These are phyloP conservation scores for Trichoderma hamatum DNA, from an alignment of 2,329 filamentous ascomycete genomes.

Conservation along the genomic window DNA sequence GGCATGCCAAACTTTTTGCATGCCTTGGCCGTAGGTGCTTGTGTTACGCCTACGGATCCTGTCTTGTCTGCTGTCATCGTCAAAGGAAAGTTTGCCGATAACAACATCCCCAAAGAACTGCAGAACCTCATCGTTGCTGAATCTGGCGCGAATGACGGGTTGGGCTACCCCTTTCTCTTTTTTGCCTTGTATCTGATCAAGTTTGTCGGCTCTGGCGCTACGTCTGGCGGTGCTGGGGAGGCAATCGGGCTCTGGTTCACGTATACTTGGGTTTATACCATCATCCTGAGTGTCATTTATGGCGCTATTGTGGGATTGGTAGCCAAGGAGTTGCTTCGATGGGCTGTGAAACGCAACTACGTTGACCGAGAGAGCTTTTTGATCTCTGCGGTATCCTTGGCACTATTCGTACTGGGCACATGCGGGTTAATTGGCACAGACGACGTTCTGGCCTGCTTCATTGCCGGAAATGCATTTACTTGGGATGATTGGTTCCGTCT, in stretches of 20 bases:
- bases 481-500: conserved; percentile 95
- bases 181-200: conserved; percentile 82
- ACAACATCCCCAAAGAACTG: conserved; percentile 79
- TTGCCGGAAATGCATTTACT: conserved; percentile 87
- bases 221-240: conserved; percentile 60
- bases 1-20: conserved; percentile 74
- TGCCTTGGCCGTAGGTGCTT: conserved; percentile 78
- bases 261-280: conserved; percentile 82
- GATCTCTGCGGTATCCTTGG: conserved; percentile 81
- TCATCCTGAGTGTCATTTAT: conserved; percentile 76
- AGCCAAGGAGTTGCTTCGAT: conserved; percentile 80
- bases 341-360: conserved; percentile 77
- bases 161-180: conserved; percentile 88
- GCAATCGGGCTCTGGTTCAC: conserved; percentile 83
- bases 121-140: conserved; percentile 82
- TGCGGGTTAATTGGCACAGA: conserved; percentile 86
- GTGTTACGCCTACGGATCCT: conserved; percentile 90
- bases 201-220: conserved; percentile 64
- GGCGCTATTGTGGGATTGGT: conserved; percentile 78
- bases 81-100: conserved; percentile 90
- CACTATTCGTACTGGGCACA: conserved; percentile 84
- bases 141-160: conserved; percentile 85
- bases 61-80: conserved; percentile 87
- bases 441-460: conserved; percentile 88
- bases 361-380: conserved; percentile 87